Percentiles rank a stretch among this genome's conserved stretches.
Evolutionary conservation across 2,329 filamentous ascomycete genomes (phyloP).

Genomic region (Fragosphaeria purpurea): DNA sequence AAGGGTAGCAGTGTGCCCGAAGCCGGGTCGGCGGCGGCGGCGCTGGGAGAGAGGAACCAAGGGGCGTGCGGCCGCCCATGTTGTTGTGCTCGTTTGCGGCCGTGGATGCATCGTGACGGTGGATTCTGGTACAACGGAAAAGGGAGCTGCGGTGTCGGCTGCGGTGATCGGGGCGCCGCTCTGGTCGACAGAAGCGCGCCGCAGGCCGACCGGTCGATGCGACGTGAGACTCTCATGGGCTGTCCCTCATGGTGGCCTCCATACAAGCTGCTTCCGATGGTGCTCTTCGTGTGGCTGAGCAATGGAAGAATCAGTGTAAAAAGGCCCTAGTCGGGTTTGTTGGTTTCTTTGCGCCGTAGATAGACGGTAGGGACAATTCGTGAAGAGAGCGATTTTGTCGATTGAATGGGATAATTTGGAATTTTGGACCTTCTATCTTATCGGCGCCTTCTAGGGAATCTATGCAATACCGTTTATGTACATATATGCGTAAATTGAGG

Average conservation of each 20-base stretch:
- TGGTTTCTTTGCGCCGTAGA: too few relatives aligned
- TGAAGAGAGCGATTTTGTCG: too few relatives aligned
- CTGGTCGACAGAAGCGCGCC: slow-evolving; percentile 42
- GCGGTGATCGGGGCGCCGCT: slow-evolving; percentile 16
- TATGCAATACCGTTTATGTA: too few relatives aligned
- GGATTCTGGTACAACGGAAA: background rate
- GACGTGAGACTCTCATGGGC: slow-evolving; percentile 51
- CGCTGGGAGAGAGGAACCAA: too few relatives aligned
- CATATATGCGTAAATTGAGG: too few relatives aligned
- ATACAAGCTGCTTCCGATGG: slow-evolving; percentile 5
- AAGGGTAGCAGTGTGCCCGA: slow-evolving; percentile 12
- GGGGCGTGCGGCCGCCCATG: background rate
- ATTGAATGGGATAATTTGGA: too few relatives aligned
- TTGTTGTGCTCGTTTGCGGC: background rate
- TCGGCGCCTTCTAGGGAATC: too few relatives aligned
- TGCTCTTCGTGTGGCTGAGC: too few relatives aligned
- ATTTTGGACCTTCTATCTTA: too few relatives aligned
- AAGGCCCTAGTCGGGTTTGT: background rate
- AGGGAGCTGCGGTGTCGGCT: too few relatives aligned
- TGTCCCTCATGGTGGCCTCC: slow-evolving; percentile 37
- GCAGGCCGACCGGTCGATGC: slow-evolving; percentile 51
- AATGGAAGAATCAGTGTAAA: too few relatives aligned
- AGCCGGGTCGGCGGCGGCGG: slow-evolving; percentile 8
- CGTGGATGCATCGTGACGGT: slow-evolving; percentile 5
- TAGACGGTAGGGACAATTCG: too few relatives aligned